These are phyloP conservation scores for Dipsacomyces acuminosporus DNA, from an alignment of 371 early-diverging fungal species.

Conservation along the genomic window DNA sequence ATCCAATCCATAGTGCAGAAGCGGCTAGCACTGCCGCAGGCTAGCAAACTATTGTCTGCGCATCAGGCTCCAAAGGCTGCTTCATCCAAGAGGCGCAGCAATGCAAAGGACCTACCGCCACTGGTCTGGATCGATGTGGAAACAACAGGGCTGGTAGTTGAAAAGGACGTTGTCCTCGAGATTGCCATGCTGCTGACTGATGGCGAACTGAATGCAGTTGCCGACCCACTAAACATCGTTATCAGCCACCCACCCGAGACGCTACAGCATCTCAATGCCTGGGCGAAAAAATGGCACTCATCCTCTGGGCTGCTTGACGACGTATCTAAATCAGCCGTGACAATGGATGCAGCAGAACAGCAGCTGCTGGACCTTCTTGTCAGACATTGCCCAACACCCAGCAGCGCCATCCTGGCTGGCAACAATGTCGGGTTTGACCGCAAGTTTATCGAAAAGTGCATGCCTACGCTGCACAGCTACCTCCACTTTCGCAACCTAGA, in stretches of 20 bases:
- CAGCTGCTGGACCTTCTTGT: constrained; percentile 65
- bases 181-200: constrained; percentile 83
- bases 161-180: constrained; percentile 67
- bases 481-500: constrained; percentile 75
- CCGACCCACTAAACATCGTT: constrained; percentile 9
- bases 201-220: constrained; percentile 58
- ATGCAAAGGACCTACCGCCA: constrained; percentile 3
- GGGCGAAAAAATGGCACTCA: constrained; percentile 13
- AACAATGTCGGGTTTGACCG: constrained; percentile 87
- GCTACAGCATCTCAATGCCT: constrained; percentile 13
- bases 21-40: not conserved
- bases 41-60: too few species aligned
- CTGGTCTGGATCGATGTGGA: constrained; percentile 28
- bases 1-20: not conserved
- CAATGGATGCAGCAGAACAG: constrained; percentile 59
- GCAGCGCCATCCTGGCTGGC: constrained; percentile 75
- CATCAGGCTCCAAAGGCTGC: too few species aligned
- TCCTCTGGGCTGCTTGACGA: constrained; percentile 15
- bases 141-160: constrained; percentile 54
- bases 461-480: constrained; percentile 69
- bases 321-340: constrained; percentile 17
- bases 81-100: too few species aligned
- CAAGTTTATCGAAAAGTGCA: constrained; percentile 70
- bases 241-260: constrained; percentile 4
- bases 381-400: constrained; percentile 54